Percentiles rank a stretch among this genome's conserved stretches.
These are phyloP conservation scores for Pichia sp. DNA, from an alignment of 1,139 yeast species.

Conservation along the genomic window DNA sequence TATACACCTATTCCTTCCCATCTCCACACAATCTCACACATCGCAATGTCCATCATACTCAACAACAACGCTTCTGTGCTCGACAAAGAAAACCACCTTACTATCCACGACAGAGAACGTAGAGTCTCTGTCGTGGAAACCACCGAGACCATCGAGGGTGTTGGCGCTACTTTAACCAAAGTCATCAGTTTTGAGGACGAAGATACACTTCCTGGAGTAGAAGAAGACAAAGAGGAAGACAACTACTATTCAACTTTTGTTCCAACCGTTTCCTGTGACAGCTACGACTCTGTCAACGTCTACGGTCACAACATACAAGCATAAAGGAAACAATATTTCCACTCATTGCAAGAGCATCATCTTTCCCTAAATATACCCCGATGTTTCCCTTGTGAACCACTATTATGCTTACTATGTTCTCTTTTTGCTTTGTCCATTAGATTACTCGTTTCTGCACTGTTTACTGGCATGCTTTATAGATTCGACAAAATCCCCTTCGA, in stretches of 20 bases:
- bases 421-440: too few relatives aligned
- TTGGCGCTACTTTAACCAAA: slow-evolving; percentile 5
- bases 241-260: slow-evolving; percentile 5
- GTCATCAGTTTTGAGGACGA: slow-evolving; percentile 9
- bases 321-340: too few relatives aligned
- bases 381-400: too few relatives aligned
- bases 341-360: too few relatives aligned
- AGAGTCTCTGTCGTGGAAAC: slow-evolving; percentile 7
- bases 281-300: slow-evolving; percentile 10
- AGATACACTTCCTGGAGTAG: neutral
- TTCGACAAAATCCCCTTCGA: too few relatives aligned
- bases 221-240: slow-evolving; percentile 2
- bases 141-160: slow-evolving; percentile 3
- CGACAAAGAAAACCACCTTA: slow-evolving; percentile 8
- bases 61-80: slow-evolving; percentile 11
- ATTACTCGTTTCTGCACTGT: too few relatives aligned
- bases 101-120: slow-evolving; percentile 10
- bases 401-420: too few relatives aligned
- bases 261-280: slow-evolving; percentile 10
- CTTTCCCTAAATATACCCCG: too few relatives aligned
- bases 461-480: too few relatives aligned
- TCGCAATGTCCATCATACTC: slow-evolving; percentile 11
- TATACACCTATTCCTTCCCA: too few relatives aligned
- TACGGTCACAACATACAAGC: slow-evolving; percentile 9
- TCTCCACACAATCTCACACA: too few relatives aligned